Base-by-base conservation (phyloP, 2,329 filamentous ascomycete species). In the Pseudogymnoascus sp. region DNA sequence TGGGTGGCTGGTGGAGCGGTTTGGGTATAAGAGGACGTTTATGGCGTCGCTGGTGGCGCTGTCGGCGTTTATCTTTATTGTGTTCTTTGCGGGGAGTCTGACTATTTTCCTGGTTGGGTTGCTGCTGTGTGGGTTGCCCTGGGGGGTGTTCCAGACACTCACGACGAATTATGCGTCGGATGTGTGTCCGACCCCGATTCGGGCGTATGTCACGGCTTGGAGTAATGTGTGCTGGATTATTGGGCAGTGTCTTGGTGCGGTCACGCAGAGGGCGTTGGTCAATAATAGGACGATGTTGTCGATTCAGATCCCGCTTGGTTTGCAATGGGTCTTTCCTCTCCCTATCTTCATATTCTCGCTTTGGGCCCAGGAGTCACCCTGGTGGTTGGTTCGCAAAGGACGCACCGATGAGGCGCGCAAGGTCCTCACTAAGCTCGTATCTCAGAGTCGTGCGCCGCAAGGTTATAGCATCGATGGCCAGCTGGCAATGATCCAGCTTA, bases 401-500 rank as follows among this genome's bases (percentile, higher is more conserved):
- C 71, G 71, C 10, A 70, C 73, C 0, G 69, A 74, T 13, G 73
- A 76, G 34, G 75, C 75, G 12, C 76, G 76, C 61, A 69, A 69
- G 30, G 28, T 56, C 30, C 59, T 60, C n/a, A 66, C 72, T 4
- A 74, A 74, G 3, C 64, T 77, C 10, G 28, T 56, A 5, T 61
- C 76, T 74, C 15, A 75, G n/a, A 56, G 34, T 9, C 18, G 18
- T 4, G 52, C 83, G 5, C 73, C 77, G 2, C 74, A 77, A 61
- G 82, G 84, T 61, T 69, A 75, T n/a, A 75, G 81, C 64, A 82
- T 80, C 0, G 77, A 83, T 63, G 72, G 55, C 12, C 55, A 57
- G 12, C 67, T 83, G 5, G 73, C 77, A 3, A 75, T 77, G 62
- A 82, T 84, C 62, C 69, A 75, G n/a, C 76, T 82, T 64, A 83